phyloP scores from a whole-genome alignment of 192 early-diverging fungal genomes.

The Coemansia sp. region DNA sequence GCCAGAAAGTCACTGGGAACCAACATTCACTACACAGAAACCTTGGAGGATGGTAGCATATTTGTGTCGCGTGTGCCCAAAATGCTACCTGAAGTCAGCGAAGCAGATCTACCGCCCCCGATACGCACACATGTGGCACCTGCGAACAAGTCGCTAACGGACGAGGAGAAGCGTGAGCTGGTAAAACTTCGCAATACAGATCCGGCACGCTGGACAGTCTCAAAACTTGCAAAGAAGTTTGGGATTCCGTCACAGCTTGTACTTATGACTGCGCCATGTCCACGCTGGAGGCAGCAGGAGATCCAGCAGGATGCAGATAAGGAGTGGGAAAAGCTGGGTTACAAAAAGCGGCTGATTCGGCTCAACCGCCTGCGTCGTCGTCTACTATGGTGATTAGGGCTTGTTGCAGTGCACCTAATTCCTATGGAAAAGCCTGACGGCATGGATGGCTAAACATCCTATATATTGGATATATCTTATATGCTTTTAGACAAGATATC shows the following conservation, averaged over 20 bases:
- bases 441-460: not conserved
- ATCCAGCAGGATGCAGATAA: conserved; percentile 40
- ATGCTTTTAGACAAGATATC: no score
- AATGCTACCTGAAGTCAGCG: conserved; percentile 28
- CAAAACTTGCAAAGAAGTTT: conserved; percentile 51
- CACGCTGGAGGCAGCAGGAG: conserved; percentile 43
- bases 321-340: conserved; percentile 49
- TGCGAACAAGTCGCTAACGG: conserved; percentile 19
- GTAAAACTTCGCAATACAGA: conserved; percentile 48
- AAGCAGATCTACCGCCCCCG: conserved; percentile 52
- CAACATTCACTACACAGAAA: conserved; percentile 49
- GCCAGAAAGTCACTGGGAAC: conserved; percentile 47
- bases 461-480: not conserved
- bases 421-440: not conserved
- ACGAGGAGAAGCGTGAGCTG: conserved; percentile 32
- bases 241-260: conserved; percentile 36
- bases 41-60: conserved; percentile 51
- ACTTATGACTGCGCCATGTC: conserved; percentile 32
- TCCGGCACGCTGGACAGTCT: conserved; percentile 53
- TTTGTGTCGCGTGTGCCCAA: conserved; percentile 54
- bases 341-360: conserved; percentile 51
- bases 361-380: conserved; percentile 55
- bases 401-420: not conserved
- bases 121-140: conserved; percentile 6
- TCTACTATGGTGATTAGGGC: conserved; percentile 32